Evolutionary conservation across 2,329 filamentous ascomycete genomes (phyloP), one percentile per base, ranked within the genome.

Genomic region (Scorias spongiosa): DNA sequence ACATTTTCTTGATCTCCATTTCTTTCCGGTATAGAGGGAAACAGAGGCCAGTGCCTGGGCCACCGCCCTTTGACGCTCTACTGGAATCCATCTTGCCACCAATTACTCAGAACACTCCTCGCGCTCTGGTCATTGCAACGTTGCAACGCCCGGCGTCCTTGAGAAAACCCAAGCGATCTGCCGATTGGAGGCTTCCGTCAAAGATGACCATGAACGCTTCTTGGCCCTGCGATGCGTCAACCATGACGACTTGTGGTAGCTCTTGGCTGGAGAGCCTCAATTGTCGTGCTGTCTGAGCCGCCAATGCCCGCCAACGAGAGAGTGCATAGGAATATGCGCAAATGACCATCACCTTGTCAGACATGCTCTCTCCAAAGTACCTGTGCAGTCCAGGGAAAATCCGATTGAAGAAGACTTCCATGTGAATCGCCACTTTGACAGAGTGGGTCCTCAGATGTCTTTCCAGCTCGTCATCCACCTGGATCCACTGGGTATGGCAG

Each of bases 111-210:
- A 48, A 46, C 1, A 55, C 47, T 5, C 49, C 49, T 39, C 45
- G 48, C 10, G 50, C 53, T 20, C 51, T 42, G 2, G 51, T 54
- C 37, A 53, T 42, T 12, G 51, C 51, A 2, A 53, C 50, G 20
- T 54, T 54, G 36, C 29, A 41, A 2, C 51, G 50, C n/a, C 42
- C 40, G 1, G 28, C 7, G 10, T 48, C 48, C 1, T 42, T 42
- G 45, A 55, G 39, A 48, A 53, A 54, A 38, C 18, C 49, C 17
- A 47, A 18, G n/a, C 8, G 12, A 20, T 45, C 45, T 36, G 30
- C 32, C 43, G 32, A 28, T 37, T 49, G 47, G n/a, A 49, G 41
- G 32, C 32, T 36, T 12, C 46, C 49, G 39, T 53, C 51, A n/a
- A 53, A 44, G 10, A 53, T 41, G 10, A 46, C 46, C 45, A 51